These are phyloP conservation scores for Teratosphaeria epicoccoides DNA, from an alignment of 2,329 filamentous ascomycete genomes.

Conservation along the genomic window DNA sequence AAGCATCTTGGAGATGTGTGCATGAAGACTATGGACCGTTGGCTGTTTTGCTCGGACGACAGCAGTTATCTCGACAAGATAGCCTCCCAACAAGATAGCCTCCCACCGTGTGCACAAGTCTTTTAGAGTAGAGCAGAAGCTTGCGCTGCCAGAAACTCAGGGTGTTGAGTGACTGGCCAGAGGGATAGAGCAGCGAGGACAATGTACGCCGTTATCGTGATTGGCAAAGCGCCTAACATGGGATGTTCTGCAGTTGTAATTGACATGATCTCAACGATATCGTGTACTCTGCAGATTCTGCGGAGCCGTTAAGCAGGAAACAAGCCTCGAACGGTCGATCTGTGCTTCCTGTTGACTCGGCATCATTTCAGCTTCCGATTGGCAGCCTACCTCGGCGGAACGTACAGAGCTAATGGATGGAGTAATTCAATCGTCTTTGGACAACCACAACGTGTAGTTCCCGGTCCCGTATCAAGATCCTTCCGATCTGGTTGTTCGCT, in stretches of 20 bases:
- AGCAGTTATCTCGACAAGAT: neutral
- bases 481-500: neutral
- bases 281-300: no score
- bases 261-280: no score
- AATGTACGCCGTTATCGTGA: no score
- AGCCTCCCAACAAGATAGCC: neutral
- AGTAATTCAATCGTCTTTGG: neutral
- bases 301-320: no score
- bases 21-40: neutral
- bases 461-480: neutral
- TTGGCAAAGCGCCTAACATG: no score
- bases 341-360: neutral
- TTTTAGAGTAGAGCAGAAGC: neutral
- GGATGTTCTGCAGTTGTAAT: no score
- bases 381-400: neutral
- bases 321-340: no score
- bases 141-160: neutral
- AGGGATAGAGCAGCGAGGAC: neutral
- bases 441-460: neutral
- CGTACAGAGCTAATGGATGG: neutral
- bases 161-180: neutral
- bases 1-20: neutral
- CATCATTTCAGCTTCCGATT: neutral
- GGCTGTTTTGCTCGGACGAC: neutral
- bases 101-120: neutral